Evolutionary conservation across 75 land plant species (phyloP), one percentile per base, ranked within the genome.

Genomic region (Isoetes taiwanensis): DNA sequence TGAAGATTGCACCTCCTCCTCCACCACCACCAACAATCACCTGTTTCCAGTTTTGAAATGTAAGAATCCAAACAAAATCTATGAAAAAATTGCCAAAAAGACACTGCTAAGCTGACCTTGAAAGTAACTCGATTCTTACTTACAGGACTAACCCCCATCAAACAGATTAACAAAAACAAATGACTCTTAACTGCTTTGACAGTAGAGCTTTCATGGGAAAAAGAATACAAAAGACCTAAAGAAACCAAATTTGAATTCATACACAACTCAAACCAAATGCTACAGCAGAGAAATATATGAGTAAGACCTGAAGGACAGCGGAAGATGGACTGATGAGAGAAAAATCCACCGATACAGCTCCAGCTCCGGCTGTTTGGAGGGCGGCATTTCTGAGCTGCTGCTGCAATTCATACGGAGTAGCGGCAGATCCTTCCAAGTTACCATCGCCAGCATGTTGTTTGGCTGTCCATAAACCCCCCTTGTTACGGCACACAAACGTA

Each of bases 361-460:
- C 86, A 12, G 85, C 64, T 23, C 77, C 85, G 32, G 82, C 90
- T 30, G 56, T 0, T n/a, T 69, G 20, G 57, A 66, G 64, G 26
- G 80, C 79, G 16, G 68, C 59, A 4, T 71, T 54, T 10, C 78
- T 75, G 34, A 82, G 74, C 9, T 39, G 54, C 48, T 80, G 57
- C 78, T 85, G 83, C 41, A 85, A 68, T 6, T 76, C 80, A 30
- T 26, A 81, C 26, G 78, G 57, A 42, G 72, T 66, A 2, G 54
- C 34, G 3, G 86, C 90, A 6, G 73, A 67, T 0, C 70, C 83
- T 54, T 82, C 90, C 1, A 85, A 62, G n/a, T n/a, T n/a, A n/a
- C n/a, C n/a, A 1, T 79, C 86, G 2, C 90, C 90, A n/a, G 62
- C 59, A 17, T 67, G 54, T 74, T 82, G 83, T 76, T 85, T 85